Percentiles rank a stretch among this genome's conserved stretches.
Evolutionary conservation across 108 stramenopile genomes (phyloP).

Genomic region (Craspedostauros australis): DNA sequence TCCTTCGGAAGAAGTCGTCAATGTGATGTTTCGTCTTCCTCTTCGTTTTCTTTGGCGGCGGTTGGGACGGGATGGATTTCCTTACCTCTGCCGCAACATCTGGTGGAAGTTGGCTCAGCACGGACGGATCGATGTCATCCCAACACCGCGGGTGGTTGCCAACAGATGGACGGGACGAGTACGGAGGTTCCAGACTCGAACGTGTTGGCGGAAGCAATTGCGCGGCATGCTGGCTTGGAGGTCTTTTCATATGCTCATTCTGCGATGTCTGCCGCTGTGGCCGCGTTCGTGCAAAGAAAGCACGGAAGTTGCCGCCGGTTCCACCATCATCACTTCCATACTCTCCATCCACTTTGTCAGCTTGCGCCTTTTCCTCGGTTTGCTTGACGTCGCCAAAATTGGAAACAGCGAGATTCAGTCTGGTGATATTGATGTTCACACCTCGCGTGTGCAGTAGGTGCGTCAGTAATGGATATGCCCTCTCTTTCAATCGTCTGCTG

Average conservation of each 20-base stretch:
- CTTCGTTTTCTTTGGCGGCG: too few species aligned
- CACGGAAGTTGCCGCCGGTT: not conserved
- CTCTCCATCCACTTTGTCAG: not conserved
- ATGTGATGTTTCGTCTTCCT: slow-evolving; percentile 8
- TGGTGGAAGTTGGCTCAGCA: too few species aligned
- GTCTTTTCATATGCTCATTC: not conserved
- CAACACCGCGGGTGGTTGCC: too few species aligned
- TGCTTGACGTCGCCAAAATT: slow-evolving; percentile 36
- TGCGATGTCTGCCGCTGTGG: not conserved
- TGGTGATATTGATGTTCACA: slow-evolving; percentile 19
- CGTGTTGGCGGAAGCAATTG: too few species aligned
- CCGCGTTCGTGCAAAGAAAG: not conserved
- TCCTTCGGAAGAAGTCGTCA: slow-evolving; percentile 18
- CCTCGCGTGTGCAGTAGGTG: not conserved
- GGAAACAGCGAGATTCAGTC: slow-evolving; percentile 38
- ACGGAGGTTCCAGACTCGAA: too few species aligned
- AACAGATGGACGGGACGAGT: too few species aligned
- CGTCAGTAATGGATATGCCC: slow-evolving; percentile 8
- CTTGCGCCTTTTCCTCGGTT: not conserved
- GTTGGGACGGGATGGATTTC: too few species aligned
- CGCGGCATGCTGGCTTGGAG: too few species aligned
- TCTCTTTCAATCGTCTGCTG: not conserved
- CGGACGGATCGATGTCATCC: too few species aligned
- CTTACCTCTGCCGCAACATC: too few species aligned
- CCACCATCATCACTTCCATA: not conserved